Evolutionary conservation across 108 stramenopile species (phyloP).

Genomic region (Aurantiochytrium sp.): DNA sequence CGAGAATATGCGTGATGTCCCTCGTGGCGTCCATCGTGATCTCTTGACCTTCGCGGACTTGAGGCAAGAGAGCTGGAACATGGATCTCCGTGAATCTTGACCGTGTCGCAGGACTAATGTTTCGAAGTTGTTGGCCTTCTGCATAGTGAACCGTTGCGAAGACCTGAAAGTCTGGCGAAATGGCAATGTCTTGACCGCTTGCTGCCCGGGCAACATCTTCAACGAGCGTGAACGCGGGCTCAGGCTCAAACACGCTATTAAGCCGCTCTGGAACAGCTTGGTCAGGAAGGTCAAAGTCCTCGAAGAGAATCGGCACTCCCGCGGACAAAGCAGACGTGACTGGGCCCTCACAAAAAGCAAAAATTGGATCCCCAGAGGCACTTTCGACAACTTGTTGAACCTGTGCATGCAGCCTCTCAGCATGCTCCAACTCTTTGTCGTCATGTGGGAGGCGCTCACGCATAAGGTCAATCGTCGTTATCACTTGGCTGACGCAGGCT

Average conservation of each 20-base stretch:
- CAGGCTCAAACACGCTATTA: background rate
- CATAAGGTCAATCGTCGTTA: background rate
- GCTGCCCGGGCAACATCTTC: background rate
- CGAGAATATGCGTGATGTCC: background rate
- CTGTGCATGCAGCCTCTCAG: background rate
- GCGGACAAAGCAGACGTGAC: background rate
- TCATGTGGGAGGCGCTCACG: background rate
- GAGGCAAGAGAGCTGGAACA: background rate
- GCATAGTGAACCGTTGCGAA: background rate
- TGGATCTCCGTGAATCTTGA: background rate
- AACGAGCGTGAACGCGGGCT: background rate
- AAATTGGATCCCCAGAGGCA: background rate
- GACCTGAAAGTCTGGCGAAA: background rate
- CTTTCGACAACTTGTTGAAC: background rate
- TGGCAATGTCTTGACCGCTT: background rate
- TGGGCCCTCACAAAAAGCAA: background rate
- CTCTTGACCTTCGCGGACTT: background rate
- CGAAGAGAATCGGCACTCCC: background rate
- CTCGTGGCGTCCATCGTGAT: background rate
- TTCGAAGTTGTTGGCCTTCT: background rate
- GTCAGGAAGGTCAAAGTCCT: constrained; percentile 7
- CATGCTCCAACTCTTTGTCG: background rate
- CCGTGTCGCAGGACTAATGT: background rate
- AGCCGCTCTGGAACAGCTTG: background rate
- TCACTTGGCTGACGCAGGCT: background rate